Percentiles rank a stretch among this genome's conserved stretches.
Evolutionary conservation across 371 early-diverging fungal genomes (phyloP).

Genomic region (Sanchytrium tribonematis): DNA sequence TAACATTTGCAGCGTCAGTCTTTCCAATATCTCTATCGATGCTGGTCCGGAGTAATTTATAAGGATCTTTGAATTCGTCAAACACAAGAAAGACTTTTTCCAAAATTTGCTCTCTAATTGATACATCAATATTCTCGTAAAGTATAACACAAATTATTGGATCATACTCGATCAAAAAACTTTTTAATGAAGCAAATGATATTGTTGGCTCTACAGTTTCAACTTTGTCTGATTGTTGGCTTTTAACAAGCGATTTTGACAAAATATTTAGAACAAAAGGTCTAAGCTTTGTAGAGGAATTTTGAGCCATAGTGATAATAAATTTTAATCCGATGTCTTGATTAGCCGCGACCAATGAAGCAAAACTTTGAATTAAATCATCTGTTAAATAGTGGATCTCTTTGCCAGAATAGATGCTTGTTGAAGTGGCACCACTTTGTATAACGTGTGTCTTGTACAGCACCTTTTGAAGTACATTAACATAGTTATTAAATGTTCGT

Average conservation of each 20-base stretch:
- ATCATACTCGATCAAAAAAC: background rate
- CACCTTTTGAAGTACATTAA: background rate
- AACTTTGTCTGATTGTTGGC: background rate
- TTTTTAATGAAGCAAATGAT: background rate
- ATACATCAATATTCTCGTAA: background rate
- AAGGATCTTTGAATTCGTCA: constrained; percentile 35
- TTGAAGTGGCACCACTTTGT: background rate
- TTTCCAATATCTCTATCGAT: constrained; percentile 50
- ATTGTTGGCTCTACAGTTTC: background rate
- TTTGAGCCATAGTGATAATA: background rate
- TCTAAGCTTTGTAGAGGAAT: background rate
- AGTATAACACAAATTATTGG: background rate
- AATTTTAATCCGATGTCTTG: background rate
- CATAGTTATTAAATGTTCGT: background rate
- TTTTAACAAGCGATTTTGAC: background rate
- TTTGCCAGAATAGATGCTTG: background rate
- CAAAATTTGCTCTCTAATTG: background rate
- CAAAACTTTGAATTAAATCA: background rate
- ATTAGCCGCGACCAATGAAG: background rate
- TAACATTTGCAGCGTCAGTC: constrained; percentile 48
- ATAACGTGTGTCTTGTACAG: background rate
- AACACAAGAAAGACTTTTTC: constrained; percentile 21
- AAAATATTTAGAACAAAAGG: background rate
- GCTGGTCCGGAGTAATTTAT: constrained; percentile 41
- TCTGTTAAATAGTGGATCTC: background rate